A percentile compares a stretch with the other conserved stretches of the same genome.
phyloP scores from a whole-genome alignment of 179 eudicot genomes.

The Vitellaria paradoxa region DNA sequence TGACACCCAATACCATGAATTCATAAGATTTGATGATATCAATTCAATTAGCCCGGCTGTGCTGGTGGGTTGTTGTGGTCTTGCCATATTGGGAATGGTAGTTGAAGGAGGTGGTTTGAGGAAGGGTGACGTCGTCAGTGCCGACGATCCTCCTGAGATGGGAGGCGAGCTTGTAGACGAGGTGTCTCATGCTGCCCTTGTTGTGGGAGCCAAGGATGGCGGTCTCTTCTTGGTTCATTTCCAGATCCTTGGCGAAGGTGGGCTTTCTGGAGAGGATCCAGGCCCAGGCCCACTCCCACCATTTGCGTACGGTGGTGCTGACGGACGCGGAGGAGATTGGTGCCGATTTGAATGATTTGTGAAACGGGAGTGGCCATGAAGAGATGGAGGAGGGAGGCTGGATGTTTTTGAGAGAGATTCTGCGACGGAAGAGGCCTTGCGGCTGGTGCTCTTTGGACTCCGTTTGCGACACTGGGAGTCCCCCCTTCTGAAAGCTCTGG shows the following conservation, averaged over 20 bases:
- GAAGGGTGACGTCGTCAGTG: conserved; percentile 23
- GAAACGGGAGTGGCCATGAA: conserved; percentile 16
- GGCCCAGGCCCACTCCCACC: conserved; percentile 71
- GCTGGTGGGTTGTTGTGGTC: too few species aligned
- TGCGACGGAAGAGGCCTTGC: conserved; percentile 25
- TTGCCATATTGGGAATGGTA: not conserved
- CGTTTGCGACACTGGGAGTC: conserved; percentile 11
- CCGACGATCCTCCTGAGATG: conserved; percentile 47
- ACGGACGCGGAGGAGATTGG: conserved; percentile 27
- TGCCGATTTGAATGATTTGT: conserved; percentile 14
- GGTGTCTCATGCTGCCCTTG: conserved; percentile 59
- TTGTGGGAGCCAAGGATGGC: conserved; percentile 43
- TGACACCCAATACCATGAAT: too few species aligned
- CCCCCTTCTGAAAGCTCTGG: conserved; percentile 26
- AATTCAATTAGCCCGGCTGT: too few species aligned
- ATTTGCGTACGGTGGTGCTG: conserved; percentile 44
- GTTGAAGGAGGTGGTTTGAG: conserved; percentile 16
- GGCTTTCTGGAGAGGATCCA: conserved; percentile 75
- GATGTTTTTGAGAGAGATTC: conserved; percentile 41
- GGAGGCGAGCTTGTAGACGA: conserved; percentile 53
- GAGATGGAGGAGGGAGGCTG: conserved; percentile 27
- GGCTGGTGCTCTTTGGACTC: not conserved
- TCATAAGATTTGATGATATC: too few species aligned
- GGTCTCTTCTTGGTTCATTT: conserved; percentile 78
- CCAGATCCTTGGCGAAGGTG: conserved; percentile 60